phyloP scores from a whole-genome alignment of 495 filamentous ascomycete genomes.

The Lasiosphaeria hispida region DNA sequence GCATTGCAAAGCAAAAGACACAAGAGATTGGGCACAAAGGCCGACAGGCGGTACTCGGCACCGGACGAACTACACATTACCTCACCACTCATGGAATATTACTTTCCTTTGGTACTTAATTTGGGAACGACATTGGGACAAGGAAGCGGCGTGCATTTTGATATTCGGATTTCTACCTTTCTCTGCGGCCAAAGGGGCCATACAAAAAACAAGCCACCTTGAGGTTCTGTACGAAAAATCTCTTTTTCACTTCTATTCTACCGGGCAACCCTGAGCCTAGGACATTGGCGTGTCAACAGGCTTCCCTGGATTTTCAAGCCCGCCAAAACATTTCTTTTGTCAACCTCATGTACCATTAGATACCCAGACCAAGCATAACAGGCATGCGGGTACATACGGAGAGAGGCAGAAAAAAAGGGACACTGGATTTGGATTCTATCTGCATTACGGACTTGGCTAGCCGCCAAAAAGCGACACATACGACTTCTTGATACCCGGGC shows the following conservation, averaged over 20 bases:
- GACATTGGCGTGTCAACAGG: neutral
- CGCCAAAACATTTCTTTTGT: slow-evolving; percentile 23
- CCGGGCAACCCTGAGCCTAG: neutral
- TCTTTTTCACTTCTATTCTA: slow-evolving; percentile 6
- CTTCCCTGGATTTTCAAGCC: slow-evolving; percentile 4
- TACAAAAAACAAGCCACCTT: no score
- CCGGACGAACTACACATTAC: neutral
- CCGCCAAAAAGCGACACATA: neutral
- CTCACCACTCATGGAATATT: slow-evolving; percentile 28
- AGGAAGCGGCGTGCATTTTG: slow-evolving; percentile 13
- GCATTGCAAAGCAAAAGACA: neutral
- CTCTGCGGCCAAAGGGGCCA: neutral
- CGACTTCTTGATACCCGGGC: neutral
- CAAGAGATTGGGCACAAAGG: slow-evolving; percentile 1
- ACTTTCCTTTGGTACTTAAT: slow-evolving; percentile 8
- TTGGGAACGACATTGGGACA: slow-evolving; percentile 10
- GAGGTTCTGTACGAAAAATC: neutral
- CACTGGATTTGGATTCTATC: slow-evolving; percentile 3
- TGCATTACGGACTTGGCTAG: neutral
- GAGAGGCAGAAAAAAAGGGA: neutral
- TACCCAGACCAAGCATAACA: slow-evolving; percentile 22
- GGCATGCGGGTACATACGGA: neutral
- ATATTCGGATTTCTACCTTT: neutral
- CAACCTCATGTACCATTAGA: slow-evolving; percentile 26
- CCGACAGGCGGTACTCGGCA: neutral